Evolutionary conservation across 225 moss, liverwort and hornwort genomes (phyloP).

Genomic region (Physcomitrium patens): DNA sequence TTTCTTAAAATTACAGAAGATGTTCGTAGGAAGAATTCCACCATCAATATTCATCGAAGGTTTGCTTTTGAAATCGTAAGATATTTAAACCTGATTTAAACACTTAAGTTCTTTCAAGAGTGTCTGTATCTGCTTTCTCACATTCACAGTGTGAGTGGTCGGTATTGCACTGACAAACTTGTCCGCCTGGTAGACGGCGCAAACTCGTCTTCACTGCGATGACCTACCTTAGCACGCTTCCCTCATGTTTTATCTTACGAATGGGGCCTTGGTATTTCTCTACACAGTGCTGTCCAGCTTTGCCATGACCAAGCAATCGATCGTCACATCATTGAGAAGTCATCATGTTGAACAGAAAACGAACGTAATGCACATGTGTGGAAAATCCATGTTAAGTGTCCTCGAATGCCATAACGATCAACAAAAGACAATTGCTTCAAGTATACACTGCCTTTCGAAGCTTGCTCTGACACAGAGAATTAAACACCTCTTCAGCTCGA

Average conservation of each 20-base stretch:
- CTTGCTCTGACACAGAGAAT: conserved; percentile 39
- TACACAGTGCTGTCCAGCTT: conserved; percentile 9
- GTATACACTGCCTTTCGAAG: conserved; percentile 37
- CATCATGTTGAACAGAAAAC: conserved; percentile 19
- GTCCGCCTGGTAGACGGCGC: conserved; percentile 47
- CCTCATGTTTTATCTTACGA: conserved; percentile 49
- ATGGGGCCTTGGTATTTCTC: conserved; percentile 41
- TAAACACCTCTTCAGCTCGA: conserved; percentile 64
- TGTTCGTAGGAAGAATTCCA: background rate
- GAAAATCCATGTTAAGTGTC: conserved; percentile 3
- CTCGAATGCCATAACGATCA: background rate
- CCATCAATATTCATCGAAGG: background rate
- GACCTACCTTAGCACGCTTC: conserved; percentile 45
- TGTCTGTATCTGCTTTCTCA: conserved; percentile 25
- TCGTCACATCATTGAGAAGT: conserved; percentile 10
- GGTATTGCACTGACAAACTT: conserved; percentile 1
- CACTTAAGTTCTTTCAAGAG: conserved; percentile 48
- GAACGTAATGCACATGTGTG: background rate
- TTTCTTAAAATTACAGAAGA: background rate
- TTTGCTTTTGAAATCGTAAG: conserved; percentile 30
- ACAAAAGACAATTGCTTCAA: conserved; percentile 7
- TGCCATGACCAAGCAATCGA: conserved; percentile 16
- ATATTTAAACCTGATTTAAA: conserved; percentile 43
- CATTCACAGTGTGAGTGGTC: background rate
- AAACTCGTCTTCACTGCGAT: conserved; percentile 44